These are phyloP conservation scores for Fraxinus velutina DNA, from an alignment of 305 asterid genomes.

Conservation along the genomic window DNA sequence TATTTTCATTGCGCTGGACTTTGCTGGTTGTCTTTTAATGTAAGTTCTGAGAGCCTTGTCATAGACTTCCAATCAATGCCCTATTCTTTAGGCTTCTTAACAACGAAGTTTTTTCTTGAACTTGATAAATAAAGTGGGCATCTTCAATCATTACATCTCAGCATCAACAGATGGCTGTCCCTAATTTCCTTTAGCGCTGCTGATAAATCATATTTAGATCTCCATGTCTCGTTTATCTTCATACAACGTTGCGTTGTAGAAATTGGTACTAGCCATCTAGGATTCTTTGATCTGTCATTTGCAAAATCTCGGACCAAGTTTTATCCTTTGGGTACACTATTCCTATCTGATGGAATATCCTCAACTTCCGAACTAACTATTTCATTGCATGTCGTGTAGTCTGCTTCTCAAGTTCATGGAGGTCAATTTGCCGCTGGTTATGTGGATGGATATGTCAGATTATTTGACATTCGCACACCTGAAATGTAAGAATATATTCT, in stretches of 20 bases:
- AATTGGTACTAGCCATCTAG: background rate
- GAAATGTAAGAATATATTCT: conserved; percentile 60
- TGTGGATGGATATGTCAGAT: conserved; percentile 82
- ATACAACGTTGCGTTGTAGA: background rate
- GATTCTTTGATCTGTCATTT: conserved; percentile 4
- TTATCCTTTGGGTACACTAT: background rate
- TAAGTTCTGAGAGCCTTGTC: background rate
- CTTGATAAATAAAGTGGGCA: background rate
- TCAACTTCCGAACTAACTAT: conserved; percentile 19
- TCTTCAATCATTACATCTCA: background rate
- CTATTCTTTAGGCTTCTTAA: background rate
- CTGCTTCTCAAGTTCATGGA: conserved; percentile 94
- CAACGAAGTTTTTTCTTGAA: background rate
- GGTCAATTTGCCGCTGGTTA: conserved; percentile 96
- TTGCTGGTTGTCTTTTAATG: background rate
- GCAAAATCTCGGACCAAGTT: background rate
- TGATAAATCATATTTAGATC: background rate
- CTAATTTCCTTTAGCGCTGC: background rate
- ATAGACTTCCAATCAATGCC: background rate
- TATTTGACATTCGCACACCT: conserved; percentile 80
- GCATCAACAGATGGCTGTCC: background rate
- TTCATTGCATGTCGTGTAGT: conserved; percentile 41
- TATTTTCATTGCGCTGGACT: background rate
- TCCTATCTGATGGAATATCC: background rate
- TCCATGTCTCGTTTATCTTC: background rate